Evolutionary conservation across 1,284 basidiomycete genomes (phyloP).

Genomic region (Cerioporus squamosus): DNA sequence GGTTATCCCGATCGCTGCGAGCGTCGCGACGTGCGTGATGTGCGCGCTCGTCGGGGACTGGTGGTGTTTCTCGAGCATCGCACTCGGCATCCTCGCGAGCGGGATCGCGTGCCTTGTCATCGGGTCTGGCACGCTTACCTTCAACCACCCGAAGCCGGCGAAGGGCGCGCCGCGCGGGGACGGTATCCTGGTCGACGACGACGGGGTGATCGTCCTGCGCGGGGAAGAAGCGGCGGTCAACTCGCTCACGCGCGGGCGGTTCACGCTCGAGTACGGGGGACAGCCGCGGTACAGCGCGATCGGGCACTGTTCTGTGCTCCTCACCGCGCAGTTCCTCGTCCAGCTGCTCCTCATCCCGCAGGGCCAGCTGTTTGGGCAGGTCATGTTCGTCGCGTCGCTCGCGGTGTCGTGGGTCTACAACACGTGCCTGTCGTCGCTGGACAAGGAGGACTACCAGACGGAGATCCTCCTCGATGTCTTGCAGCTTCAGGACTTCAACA

Average conservation of each 20-base stretch:
- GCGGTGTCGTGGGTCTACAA: too few species aligned
- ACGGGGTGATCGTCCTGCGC: conserved; percentile 13
- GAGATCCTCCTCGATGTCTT: conserved; percentile 16
- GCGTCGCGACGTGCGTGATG: conserved; percentile 17
- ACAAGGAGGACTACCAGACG: conserved; percentile 24
- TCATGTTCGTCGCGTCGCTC: too few species aligned
- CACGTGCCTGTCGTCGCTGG: conserved; percentile 9
- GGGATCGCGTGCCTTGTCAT: conserved; percentile 23
- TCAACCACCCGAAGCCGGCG: conserved; percentile 17
- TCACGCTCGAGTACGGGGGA: conserved; percentile 12
- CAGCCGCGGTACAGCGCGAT: conserved; percentile 14
- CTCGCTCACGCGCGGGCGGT: conserved; percentile 21
- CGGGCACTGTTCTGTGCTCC: conserved; percentile 18
- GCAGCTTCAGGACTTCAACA: background rate
- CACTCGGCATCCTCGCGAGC: conserved; percentile 19
- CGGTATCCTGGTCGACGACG: conserved; percentile 19
- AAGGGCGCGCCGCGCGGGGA: conserved; percentile 20
- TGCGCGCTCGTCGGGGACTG: conserved; percentile 22
- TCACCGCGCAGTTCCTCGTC: conserved; percentile 1
- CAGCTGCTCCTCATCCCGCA: too few species aligned
- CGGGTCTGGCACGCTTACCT: conserved; percentile 19
- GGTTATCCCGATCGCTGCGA: conserved; percentile 17
- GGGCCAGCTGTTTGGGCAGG: too few species aligned
- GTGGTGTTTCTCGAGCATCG: conserved; percentile 21
- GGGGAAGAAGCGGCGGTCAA: conserved; percentile 21